phyloP scores from a whole-genome alignment of 306 rosid species.

The Senna siamea region DNA sequence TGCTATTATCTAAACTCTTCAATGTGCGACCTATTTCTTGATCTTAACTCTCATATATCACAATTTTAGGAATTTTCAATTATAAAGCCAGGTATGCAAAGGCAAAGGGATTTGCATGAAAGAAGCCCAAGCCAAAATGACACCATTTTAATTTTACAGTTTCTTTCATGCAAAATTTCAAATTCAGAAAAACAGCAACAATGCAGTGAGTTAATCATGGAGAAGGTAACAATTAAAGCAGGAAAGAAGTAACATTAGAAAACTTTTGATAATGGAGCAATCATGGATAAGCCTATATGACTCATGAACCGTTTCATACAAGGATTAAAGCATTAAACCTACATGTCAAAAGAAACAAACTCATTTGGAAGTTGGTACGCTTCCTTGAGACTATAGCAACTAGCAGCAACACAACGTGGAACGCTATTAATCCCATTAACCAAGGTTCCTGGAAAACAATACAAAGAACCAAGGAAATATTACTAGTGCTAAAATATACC shows the following conservation, averaged over 20 bases:
- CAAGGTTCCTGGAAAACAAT: constrained; percentile 80
- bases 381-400: constrained; percentile 65
- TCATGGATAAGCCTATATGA: constrained; percentile 1
- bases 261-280: neutral
- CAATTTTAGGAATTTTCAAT: neutral
- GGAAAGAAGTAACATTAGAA: constrained; percentile 20
- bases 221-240: constrained; percentile 23
- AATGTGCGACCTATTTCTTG: constrained; percentile 14
- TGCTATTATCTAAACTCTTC: neutral
- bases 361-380: constrained; percentile 83
- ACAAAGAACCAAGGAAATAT: constrained; percentile 12
- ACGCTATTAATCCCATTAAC: constrained; percentile 63
- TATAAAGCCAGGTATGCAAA: constrained; percentile 1
- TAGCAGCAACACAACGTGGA: constrained; percentile 61
- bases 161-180: neutral
- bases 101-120: neutral
- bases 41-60: constrained; percentile 10
- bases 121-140: neutral
- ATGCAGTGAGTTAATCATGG: constrained; percentile 26
- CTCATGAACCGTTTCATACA: constrained; percentile 1
- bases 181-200: constrained; percentile 1
- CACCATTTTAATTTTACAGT: constrained; percentile 2
- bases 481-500: neutral
- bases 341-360: constrained; percentile 76
- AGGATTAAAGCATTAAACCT: constrained; percentile 40